Conservation (phyloP, 805 yeast species). For the Osmozyma mogii region DNA sequence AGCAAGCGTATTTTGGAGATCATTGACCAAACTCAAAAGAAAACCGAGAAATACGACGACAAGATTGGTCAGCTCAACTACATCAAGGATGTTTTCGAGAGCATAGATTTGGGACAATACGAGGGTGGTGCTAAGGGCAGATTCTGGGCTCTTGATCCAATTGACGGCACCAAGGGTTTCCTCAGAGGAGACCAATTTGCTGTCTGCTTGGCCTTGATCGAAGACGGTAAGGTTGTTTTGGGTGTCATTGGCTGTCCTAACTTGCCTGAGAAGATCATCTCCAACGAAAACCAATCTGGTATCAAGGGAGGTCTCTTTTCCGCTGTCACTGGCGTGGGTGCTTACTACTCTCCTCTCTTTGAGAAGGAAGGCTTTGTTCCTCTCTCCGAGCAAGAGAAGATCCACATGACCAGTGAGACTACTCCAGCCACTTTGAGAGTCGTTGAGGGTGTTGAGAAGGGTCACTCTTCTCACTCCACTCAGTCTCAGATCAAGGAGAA, state of each 20-base stretch:
- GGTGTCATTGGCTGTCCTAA: slow-evolving; percentile 98
- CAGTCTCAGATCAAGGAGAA: slow-evolving; percentile 66
- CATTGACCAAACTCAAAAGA: slow-evolving; percentile 44
- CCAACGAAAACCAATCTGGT: slow-evolving; percentile 27
- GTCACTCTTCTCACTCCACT: slow-evolving; percentile 86
- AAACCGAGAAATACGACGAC: slow-evolving; percentile 25
- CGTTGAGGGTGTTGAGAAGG: slow-evolving; percentile 91
- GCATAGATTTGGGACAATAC: slow-evolving; percentile 75
- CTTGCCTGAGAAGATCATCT: slow-evolving; percentile 45
- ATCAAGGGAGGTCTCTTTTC: slow-evolving; percentile 65
- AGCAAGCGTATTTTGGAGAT: slow-evolving; percentile 51
- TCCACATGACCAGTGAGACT: slow-evolving; percentile 45
- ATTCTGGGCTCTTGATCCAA: slow-evolving; percentile 97
- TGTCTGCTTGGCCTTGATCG: slow-evolving; percentile 85
- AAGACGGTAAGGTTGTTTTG: slow-evolving; percentile 73
- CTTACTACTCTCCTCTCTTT: slow-evolving; percentile 45
- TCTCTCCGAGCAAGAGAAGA: slow-evolving; percentile 25
- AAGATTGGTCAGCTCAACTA: slow-evolving; percentile 36
- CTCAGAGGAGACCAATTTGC: slow-evolving; percentile 95
- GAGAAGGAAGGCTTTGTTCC: slow-evolving; percentile 25
- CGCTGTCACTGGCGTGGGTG: slow-evolving; percentile 62
- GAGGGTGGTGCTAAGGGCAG: slow-evolving; percentile 74
- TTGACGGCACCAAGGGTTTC: slow-evolving; percentile 96
- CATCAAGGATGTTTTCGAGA: slow-evolving; percentile 44
- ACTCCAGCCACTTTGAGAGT: slow-evolving; percentile 49